A percentile compares a stretch with the other conserved stretches of the same genome.
phyloP scores from a whole-genome alignment of 2,329 filamentous ascomycete genomes.

The Ascochyta pisi region DNA sequence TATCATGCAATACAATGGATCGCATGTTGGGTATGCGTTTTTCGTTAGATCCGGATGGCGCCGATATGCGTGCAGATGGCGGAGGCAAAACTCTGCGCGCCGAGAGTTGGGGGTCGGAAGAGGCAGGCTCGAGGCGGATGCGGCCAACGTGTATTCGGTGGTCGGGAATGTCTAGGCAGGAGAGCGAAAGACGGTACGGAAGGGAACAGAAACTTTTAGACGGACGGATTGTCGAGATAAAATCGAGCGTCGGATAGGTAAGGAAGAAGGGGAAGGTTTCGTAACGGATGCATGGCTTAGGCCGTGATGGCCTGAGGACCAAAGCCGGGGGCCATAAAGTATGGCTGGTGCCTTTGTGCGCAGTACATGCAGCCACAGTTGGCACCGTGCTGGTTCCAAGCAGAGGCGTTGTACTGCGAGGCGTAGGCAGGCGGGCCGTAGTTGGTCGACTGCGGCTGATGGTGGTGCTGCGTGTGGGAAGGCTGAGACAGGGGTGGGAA shows the following conservation, averaged over 20 bases:
- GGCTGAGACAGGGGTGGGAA: constrained; percentile 49
- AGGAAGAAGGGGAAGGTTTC: constrained; percentile 20
- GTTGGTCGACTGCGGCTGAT: constrained; percentile 52
- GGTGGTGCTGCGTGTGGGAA: constrained; percentile 51
- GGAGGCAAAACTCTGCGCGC: constrained; percentile 38
- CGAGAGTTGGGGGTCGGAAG: constrained; percentile 20
- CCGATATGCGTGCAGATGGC: constrained; percentile 47
- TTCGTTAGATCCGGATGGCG: constrained; percentile 47
- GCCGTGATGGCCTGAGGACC: constrained; percentile 49
- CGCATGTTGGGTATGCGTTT: constrained; percentile 41
- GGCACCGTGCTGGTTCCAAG: constrained; percentile 47
- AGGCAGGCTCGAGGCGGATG: constrained; percentile 30
- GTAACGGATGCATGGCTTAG: constrained; percentile 17
- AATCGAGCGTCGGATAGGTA: constrained; percentile 36
- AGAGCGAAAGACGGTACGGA: constrained; percentile 17
- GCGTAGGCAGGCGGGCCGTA: constrained; percentile 45
- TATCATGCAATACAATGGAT: constrained; percentile 48
- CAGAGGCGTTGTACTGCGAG: constrained; percentile 45
- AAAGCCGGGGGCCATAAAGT: constrained; percentile 49
- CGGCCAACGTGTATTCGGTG: constrained; percentile 29
- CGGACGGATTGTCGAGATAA: constrained; percentile 41
- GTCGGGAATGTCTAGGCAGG: constrained; percentile 21
- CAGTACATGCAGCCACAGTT: constrained; percentile 50
- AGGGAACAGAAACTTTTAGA: constrained; percentile 42
- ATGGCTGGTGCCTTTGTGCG: constrained; percentile 46